A percentile compares a stretch with the other conserved stretches of the same genome.
Evolutionary conservation across 148 eudicot species (phyloP).

Genomic region (Salicornia ramosissima): DNA sequence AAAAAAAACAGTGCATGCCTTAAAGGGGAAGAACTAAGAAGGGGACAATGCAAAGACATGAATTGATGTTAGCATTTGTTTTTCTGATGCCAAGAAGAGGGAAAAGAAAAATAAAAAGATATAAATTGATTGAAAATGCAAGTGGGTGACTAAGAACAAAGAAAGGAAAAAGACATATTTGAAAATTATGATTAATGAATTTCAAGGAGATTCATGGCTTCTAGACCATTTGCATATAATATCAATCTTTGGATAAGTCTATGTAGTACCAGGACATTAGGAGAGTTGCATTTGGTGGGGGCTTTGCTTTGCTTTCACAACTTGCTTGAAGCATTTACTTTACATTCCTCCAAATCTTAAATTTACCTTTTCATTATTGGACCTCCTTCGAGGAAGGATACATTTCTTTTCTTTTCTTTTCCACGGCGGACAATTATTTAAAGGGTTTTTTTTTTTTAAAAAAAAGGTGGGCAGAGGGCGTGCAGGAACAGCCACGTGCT

Average conservation of each 20-base stretch:
- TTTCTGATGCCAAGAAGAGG: neutral
- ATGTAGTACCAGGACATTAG: constrained; percentile 17
- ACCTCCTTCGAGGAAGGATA: constrained; percentile 6
- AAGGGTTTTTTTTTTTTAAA: too few relatives aligned
- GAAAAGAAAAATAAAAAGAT: neutral
- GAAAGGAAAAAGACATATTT: constrained; percentile 20
- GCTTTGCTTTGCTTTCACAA: neutral
- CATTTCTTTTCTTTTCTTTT: constrained; percentile 3
- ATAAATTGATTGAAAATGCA: constrained; percentile 4
- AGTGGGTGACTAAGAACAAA: constrained; percentile 19
- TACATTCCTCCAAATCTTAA: neutral
- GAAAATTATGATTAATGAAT: neutral
- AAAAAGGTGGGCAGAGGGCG: too few relatives aligned
- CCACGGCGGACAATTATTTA: neutral
- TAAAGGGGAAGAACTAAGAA: too few relatives aligned
- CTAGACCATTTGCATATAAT: constrained; percentile 16
- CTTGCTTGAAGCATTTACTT: neutral
- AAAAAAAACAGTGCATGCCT: too few relatives aligned
- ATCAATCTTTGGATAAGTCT: constrained; percentile 28
- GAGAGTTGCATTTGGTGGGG: constrained; percentile 9
- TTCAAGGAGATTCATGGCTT: constrained; percentile 18
- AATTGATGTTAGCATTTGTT: too few relatives aligned
- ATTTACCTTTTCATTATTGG: neutral
- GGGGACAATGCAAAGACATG: too few relatives aligned
- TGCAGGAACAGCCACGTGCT: too few relatives aligned